These are phyloP conservation scores for Aspergillus cristatus DNA, from an alignment of 495 filamentous ascomycete genomes.

Conservation along the genomic window DNA sequence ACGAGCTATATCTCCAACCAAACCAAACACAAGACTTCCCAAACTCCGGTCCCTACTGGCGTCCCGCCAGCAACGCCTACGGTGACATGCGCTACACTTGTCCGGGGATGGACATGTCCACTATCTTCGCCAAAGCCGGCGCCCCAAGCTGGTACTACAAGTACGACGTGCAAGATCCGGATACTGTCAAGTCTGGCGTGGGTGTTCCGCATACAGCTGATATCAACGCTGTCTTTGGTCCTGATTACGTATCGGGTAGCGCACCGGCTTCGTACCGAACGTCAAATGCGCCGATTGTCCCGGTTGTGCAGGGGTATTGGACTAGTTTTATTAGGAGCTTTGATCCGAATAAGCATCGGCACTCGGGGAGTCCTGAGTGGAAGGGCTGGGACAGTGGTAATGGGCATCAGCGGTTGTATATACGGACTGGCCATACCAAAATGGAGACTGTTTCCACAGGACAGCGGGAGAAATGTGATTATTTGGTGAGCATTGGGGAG, in stretches of 20 bases:
- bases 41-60: slow-evolving; percentile 43
- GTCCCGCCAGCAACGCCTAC: slow-evolving; percentile 52
- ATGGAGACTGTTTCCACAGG: slow-evolving; percentile 47
- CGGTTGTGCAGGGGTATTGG: slow-evolving; percentile 59
- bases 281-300: slow-evolving; percentile 41
- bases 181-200: slow-evolving; percentile 35
- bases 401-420: slow-evolving; percentile 37
- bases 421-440: slow-evolving; percentile 44
- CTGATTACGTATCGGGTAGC: slow-evolving; percentile 26
- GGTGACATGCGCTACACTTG: slow-evolving; percentile 71
- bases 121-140: slow-evolving; percentile 28
- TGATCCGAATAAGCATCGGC: slow-evolving; percentile 51
- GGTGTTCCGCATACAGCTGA: slow-evolving; percentile 59
- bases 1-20: slow-evolving; percentile 46
- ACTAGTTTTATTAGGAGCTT: slow-evolving; percentile 55
- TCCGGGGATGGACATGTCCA: slow-evolving; percentile 49
- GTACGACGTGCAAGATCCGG: slow-evolving; percentile 52
- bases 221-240: slow-evolving; percentile 52
- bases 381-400: slow-evolving; percentile 24
- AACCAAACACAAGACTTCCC: slow-evolving; percentile 34
- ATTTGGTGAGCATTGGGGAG: slow-evolving; percentile 43
- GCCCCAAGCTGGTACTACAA: slow-evolving; percentile 51
- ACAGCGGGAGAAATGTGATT: slow-evolving; percentile 42
- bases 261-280: slow-evolving; percentile 46
- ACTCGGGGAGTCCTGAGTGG: slow-evolving; percentile 40